phyloP scores from a whole-genome alignment of 176 grass and related monocot genomes.

The Pontederia crassipes region DNA sequence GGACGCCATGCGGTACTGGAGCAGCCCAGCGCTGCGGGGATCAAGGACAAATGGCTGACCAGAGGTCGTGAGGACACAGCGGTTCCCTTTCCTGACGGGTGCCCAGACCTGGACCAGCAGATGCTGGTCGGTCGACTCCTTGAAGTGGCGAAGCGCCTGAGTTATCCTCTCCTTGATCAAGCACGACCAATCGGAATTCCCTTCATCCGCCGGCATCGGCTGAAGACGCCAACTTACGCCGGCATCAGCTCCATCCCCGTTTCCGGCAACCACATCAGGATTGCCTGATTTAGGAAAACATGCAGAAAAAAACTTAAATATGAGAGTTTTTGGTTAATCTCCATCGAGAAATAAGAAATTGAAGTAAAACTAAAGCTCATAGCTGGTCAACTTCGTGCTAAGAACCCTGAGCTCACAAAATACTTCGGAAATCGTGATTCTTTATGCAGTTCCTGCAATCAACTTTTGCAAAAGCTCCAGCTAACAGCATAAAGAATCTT shows the following conservation, averaged over 20 bases:
- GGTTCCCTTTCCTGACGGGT: conserved; percentile 68
- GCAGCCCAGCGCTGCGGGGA: conserved; percentile 49
- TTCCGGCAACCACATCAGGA: conserved; percentile 15
- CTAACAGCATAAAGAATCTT: too few species aligned
- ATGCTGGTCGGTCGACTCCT: conserved; percentile 84
- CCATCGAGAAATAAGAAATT: too few species aligned
- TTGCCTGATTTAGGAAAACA: too few species aligned
- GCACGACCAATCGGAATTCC: conserved; percentile 33
- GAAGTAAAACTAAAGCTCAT: too few species aligned
- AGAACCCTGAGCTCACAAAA: too few species aligned
- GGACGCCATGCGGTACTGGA: conserved; percentile 87
- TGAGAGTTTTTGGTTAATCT: too few species aligned
- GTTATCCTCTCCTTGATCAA: conserved; percentile 75
- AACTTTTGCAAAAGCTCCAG: too few species aligned
- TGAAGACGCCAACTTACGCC: conserved; percentile 39
- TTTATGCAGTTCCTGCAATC: too few species aligned
- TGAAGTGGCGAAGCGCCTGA: conserved; percentile 79
- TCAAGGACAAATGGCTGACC: conserved; percentile 90
- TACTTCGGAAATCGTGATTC: too few species aligned
- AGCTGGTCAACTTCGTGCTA: too few species aligned
- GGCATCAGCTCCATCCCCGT: conserved; percentile 15
- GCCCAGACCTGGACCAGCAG: conserved; percentile 93
- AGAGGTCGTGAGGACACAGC: conserved; percentile 82
- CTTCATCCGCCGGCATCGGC: conserved; percentile 27
- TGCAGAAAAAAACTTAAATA: too few species aligned